Base-by-base conservation (phyloP, 2,329 filamentous ascomycete genomes). In the Pseudofabraea citricarpa region DNA sequence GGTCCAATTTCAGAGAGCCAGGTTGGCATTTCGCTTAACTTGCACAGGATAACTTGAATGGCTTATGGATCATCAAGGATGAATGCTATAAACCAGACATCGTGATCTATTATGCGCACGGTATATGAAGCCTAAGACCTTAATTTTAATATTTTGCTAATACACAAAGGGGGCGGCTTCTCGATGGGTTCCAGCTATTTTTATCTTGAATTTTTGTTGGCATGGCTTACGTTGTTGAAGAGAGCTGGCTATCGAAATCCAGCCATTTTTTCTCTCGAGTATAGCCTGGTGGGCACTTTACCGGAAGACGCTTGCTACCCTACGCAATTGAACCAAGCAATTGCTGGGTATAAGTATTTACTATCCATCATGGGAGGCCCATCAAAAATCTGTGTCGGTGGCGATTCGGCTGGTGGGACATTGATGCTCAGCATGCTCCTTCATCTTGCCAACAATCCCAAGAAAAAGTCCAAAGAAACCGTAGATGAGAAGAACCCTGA, bases 71-170 rank as follows among this genome's bases (percentile, higher is more conserved):
- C 38, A 75, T 76, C 32, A 66, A 75, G 35, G 74, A 87, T 53
- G 72, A 76, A 13, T 68, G 72, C 29, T 65, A 71, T 38, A 70
- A 75, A 42, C 83, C 87, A 0, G 87, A 93, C 59, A 69, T 93
- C 43, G 81, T 90, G n/a, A 64, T 94, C 2, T 91, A 89, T 60
- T 93, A 93, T 60, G 77, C 79, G 31, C 88, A 94, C 60, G 88
- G 85, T 83, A 66, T 53, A 71, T 52, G 10, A 21, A 36, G 33
- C 42, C 15, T 41, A 10, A 32, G 29, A 16, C 12, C 2, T 22
- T 20, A 18, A 23, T 15, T 20, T 21, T 24, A 5, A 29, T 7
- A 20, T 32, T n/a, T 10, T 31, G 44, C 32, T 46, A 13, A 33
- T 9, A 21, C 27, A 21, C 3, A 5, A n/a, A 85, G 81, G 85